Conservation (phyloP, 2,329 filamentous ascomycete species). For the Arthrinium phaeospermum region DNA sequence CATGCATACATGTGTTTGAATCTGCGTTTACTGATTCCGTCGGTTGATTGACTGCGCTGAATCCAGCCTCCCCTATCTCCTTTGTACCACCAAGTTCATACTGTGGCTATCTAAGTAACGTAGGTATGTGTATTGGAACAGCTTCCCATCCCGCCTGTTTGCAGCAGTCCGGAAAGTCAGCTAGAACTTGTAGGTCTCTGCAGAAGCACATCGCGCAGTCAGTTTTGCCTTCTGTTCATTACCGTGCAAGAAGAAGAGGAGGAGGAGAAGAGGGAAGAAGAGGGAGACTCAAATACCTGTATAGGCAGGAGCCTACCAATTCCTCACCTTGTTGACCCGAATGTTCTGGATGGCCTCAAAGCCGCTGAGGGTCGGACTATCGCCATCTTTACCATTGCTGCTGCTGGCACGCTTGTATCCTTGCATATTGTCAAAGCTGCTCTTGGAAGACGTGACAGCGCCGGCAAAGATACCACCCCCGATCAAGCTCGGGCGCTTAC, state of each 20-base stretch:
- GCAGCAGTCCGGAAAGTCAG: neutral
- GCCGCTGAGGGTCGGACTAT: constrained; percentile 26
- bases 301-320: constrained; percentile 6
- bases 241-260: neutral
- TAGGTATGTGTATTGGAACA: neutral
- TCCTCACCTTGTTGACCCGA: constrained; percentile 40
- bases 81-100: neutral
- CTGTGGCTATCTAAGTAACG: too few species aligned
- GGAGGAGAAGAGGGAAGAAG: neutral
- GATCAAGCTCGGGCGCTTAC: neutral
- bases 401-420: neutral
- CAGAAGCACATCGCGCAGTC: neutral
- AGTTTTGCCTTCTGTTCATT: neutral
- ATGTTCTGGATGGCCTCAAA: constrained; percentile 37
- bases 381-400: constrained; percentile 26
- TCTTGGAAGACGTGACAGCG: neutral
- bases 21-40: neutral
- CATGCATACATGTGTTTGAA: neutral
- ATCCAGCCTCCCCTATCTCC: neutral
- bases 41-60: neutral
- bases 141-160: neutral
- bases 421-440: neutral
- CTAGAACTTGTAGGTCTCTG: constrained; percentile 6
- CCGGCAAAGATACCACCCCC: neutral
- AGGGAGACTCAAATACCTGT: neutral